Base-by-base conservation (phyloP, 768 basidiomycete species). In the Hortiboletus campestris region DNA sequence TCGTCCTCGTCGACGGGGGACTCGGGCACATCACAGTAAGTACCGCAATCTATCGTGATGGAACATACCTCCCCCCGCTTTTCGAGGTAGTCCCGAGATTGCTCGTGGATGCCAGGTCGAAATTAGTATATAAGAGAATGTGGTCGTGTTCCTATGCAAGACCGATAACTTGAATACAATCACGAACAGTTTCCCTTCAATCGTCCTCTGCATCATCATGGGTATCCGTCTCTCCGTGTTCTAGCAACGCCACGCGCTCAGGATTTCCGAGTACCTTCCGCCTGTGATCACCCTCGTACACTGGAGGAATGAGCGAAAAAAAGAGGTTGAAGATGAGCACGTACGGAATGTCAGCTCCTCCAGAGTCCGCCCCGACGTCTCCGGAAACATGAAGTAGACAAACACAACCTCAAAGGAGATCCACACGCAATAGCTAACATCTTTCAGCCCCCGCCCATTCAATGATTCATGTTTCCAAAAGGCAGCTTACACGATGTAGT, bases 261-360 rank as follows among this genome's bases (percentile, higher is more conserved):
- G 8, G 9, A 22, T 13, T 6, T 19, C 32, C 12, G 11, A 25
- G n/a, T 6, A 19, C 38, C 16, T 53, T 38, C 17, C 13, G 44
- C 22, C 38, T 44, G 31, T 32, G 36, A 17, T 58, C 43, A 10
- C 19, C 42, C 20, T 57, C 55, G 12, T 43, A 57, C 16, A 58
- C 56, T 49, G 9, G 5, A 2, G 3, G 3, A 3, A 17, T 3
- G 25, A 11, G 25, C 20, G 13, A 5, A 16, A 29, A 17, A 12
- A 17, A 1, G 4, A 4, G 7, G 13, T 22, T 2, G 8, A 42
- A 17, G 12, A 20, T 17, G 9, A 20, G 4, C 44, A 61, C 63
- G 39, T 40, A 59, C 60, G 49, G 20, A 65, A 66, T 1, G 61
- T 42, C 19, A 65, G 22, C 25, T 66, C 64, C 19, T 65, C 64